Evolutionary conservation across 441 rosid genomes (phyloP), one percentile per base, ranked within the genome.

Genomic region (Breynia disticha): DNA sequence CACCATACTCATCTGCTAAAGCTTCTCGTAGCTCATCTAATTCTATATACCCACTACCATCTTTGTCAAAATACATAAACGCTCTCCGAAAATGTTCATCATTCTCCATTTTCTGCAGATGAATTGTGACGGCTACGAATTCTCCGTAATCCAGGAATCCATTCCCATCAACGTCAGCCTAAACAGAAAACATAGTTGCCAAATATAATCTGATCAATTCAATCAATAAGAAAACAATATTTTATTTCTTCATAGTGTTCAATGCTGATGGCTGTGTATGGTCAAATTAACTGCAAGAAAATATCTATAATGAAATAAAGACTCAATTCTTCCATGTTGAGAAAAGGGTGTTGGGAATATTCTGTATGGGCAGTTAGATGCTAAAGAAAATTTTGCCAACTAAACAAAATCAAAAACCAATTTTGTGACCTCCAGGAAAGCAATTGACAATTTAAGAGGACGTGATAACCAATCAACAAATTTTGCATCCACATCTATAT

Each of bases 81-180:
- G 98, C 95, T 73, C 79, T 73, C 57, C 77, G 87, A 65, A 87
- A 74, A 76, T 85, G 98, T 54, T 91, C 98, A 56, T 87, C 98
- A 52, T 91, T 91, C 67, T 83, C 98, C 87, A 87, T 86, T 79
- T 87, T 86, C 80, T 86, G 95, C 79, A 91, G 73, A 74, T 91
- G 98, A 63, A 91, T 82, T 19, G 95, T 85, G 60, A 91, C 98
- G 19, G 96, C 98, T 46, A 88, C 96, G 68, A 91, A 91, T 61
- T 91, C 98, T 38, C 98, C 96, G 42, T 91, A 91, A 66, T 87
- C 86, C 56, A 91, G 67, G 2, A 79, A 76, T 48, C 98, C 98
- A 62, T 87, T 87, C 43, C 94, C 90, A 67, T 86, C 90, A 62
- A 87, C 90, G 77, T 91, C 96, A 46, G 96, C 98, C 98, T 91